A percentile compares a stretch with the other conserved stretches of the same genome.
These are phyloP conservation scores for Yarrowia divulgata DNA, from an alignment of 805 yeast genomes.

Conservation along the genomic window DNA sequence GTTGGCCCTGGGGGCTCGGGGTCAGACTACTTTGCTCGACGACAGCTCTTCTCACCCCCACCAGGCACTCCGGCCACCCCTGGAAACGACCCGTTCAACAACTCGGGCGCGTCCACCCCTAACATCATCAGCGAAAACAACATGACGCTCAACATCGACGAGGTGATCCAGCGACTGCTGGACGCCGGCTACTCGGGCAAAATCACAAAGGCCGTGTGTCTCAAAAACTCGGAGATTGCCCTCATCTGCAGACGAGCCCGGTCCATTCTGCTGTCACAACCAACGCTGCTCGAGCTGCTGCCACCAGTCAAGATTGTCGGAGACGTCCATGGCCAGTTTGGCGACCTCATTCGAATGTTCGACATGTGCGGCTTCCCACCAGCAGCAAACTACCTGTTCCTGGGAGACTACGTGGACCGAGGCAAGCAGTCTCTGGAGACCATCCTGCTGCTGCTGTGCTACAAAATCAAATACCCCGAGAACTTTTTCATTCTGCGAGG, in stretches of 20 bases:
- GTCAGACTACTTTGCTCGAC: conserved; percentile 42
- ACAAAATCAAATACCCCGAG: conserved; percentile 95
- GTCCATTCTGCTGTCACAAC: conserved; percentile 89
- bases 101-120: conserved; percentile 18
- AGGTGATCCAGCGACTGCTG: conserved; percentile 83
- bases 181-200: conserved; percentile 98
- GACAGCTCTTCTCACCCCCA: conserved; percentile 36
- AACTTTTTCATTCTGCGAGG: conserved; percentile 90
- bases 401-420: conserved; percentile 97
- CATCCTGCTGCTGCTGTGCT: conserved; percentile 82
- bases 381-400: conserved; percentile 83
- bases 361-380: conserved; percentile 98
- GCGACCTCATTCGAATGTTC: conserved; percentile 87
- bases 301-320: conserved; percentile 90
- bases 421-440: conserved; percentile 97
- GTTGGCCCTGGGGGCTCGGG: conserved; percentile 8
- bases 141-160: conserved; percentile 69
- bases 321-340: conserved; percentile 97
- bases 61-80: conserved; percentile 35
- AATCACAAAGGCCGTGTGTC: conserved; percentile 85
- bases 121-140: conserved; percentile 39
- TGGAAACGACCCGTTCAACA: conserved; percentile 20
- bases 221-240: conserved; percentile 89
- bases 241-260: conserved; percentile 85
- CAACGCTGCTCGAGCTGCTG: conserved; percentile 82